Conservation (phyloP, 2,329 filamentous ascomycete species). For the Fusarium brachygibbosum region DNA sequence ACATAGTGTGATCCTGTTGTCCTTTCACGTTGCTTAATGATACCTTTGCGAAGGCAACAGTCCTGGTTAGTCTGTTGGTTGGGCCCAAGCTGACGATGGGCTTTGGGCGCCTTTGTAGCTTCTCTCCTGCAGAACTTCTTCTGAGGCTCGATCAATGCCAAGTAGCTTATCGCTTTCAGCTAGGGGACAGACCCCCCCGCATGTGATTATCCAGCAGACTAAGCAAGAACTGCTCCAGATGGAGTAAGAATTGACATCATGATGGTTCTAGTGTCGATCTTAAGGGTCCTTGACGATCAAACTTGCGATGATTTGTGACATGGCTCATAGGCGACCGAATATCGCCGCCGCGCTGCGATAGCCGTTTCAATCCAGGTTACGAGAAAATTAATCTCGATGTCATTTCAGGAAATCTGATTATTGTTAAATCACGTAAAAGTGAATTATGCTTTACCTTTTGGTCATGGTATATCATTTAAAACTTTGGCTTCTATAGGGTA, state of each 20-base stretch:
- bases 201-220: conserved; percentile 36
- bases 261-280: conserved; percentile 34
- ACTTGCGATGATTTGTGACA: not conserved
- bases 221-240: conserved; percentile 28
- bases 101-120: not conserved
- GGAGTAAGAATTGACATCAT: conserved; percentile 40
- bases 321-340: not conserved
- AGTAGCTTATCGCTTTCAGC: conserved; percentile 25
- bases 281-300: conserved; percentile 22
- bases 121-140: conserved; percentile 1
- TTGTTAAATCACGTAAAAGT: not conserved
- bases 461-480: not conserved
- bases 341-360: not conserved
- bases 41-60: conserved; percentile 1
- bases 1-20: conserved; percentile 3
- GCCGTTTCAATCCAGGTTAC: not conserved
- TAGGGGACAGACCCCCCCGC: conserved; percentile 15
- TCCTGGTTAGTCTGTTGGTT: not conserved
- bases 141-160: conserved; percentile 31
- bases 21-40: not conserved
- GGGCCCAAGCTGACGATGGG: conserved; percentile 1
- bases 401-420: not conserved
- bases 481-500: not conserved
- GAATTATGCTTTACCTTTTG: not conserved
- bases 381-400: not conserved